phyloP scores from a whole-genome alignment of 345 rosid species.

The Raphanus sativus region DNA sequence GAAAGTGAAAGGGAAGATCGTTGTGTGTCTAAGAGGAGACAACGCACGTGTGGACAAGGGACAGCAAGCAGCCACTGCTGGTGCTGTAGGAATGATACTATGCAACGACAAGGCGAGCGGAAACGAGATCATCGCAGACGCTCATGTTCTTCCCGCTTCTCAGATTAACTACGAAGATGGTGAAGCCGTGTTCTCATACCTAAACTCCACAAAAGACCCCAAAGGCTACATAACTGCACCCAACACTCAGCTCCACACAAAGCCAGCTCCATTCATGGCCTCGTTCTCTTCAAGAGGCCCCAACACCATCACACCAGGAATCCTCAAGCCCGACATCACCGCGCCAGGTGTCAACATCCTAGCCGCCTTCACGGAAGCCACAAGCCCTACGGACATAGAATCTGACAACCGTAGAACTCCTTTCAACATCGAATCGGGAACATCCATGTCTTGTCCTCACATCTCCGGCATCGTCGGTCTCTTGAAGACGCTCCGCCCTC shows the following conservation, averaged over 20 bases:
- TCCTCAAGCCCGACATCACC: slow-evolving; percentile 81
- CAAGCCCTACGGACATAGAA: slow-evolving; percentile 36
- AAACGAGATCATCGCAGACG: slow-evolving; percentile 49
- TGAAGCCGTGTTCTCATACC: slow-evolving; percentile 42
- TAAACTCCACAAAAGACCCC: slow-evolving; percentile 49
- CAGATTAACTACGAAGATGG: slow-evolving; percentile 60
- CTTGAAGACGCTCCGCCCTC: slow-evolving; percentile 44
- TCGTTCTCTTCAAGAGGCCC: slow-evolving; percentile 69
- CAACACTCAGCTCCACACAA: background rate
- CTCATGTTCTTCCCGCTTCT: slow-evolving; percentile 65
- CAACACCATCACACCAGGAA: slow-evolving; percentile 53
- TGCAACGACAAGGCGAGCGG: slow-evolving; percentile 56
- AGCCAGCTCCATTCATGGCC: slow-evolving; percentile 71
- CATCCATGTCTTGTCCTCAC: slow-evolving; percentile 71
- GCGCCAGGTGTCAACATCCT: slow-evolving; percentile 79
- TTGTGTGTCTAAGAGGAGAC: slow-evolving; percentile 56
- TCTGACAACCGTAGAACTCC: slow-evolving; percentile 46
- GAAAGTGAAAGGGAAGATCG: slow-evolving; percentile 65
- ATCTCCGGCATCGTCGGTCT: slow-evolving; percentile 56
- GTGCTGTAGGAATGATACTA: slow-evolving; percentile 73
- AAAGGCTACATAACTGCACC: slow-evolving; percentile 49
- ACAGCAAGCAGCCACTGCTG: slow-evolving; percentile 41
- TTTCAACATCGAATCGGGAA: slow-evolving; percentile 46
- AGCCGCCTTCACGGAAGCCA: slow-evolving; percentile 51
- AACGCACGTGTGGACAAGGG: slow-evolving; percentile 56